Percentiles rank a stretch among this genome's conserved stretches.
Conservation (phyloP, 225 moss, liverwort and hornwort species). For the Rhytidiadelphus loreus region DNA sequence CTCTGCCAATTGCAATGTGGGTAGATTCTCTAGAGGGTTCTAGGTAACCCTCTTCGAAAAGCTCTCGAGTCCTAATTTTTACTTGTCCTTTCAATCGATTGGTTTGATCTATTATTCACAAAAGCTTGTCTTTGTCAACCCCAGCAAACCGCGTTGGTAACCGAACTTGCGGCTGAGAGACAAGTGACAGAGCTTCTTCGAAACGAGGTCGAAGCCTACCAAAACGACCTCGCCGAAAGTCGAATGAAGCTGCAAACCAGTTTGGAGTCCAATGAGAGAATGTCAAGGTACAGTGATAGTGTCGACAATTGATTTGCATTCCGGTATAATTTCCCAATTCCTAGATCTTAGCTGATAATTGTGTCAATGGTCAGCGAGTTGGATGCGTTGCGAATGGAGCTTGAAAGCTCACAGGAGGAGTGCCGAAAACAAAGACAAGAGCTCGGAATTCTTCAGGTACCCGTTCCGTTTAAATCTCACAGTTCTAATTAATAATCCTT, state of each 20-base stretch:
- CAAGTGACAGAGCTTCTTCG: conserved; percentile 13
- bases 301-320: background rate
- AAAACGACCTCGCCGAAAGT: conserved; percentile 51
- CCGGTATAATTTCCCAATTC: background rate
- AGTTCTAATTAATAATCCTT: background rate
- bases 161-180: conserved; percentile 32
- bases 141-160: conserved; percentile 13
- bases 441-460: conserved; percentile 39
- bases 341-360: background rate
- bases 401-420: conserved; percentile 36
- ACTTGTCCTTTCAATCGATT: background rate
- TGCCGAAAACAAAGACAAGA: conserved; percentile 21
- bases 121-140: background rate
- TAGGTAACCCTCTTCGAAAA: background rate
- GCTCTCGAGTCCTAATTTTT: background rate
- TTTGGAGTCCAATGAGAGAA: conserved; percentile 37
- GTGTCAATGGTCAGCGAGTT: conserved; percentile 45
- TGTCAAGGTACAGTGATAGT: conserved; percentile 43
- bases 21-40: background rate
- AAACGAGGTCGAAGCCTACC: conserved; percentile 35
- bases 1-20: background rate
- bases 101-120: background rate
- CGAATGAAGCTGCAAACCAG: conserved; percentile 47
- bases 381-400: conserved; percentile 45
- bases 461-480: background rate